Evolutionary conservation across 1,284 basidiomycete species (phyloP).

Genomic region (Vanrija sp.): DNA sequence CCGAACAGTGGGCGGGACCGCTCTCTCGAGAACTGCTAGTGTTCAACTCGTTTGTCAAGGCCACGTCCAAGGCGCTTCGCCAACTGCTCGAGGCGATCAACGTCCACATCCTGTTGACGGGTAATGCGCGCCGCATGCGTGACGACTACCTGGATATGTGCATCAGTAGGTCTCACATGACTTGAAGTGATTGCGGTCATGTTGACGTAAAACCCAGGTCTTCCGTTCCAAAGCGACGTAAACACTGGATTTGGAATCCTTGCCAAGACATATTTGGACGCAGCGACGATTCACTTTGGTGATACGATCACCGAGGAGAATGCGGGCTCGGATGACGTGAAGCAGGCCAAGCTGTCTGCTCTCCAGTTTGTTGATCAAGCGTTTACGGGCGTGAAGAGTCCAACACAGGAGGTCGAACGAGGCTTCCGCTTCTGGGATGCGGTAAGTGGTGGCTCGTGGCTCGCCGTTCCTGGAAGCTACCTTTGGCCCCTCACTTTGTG

Average conservation of each 20-base stretch:
- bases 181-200: background rate
- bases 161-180: slow-evolving; percentile 50
- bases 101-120: slow-evolving; percentile 84
- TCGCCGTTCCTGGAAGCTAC: background rate
- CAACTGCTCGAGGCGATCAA: slow-evolving; percentile 86
- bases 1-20: slow-evolving; percentile 87
- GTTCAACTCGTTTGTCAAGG: slow-evolving; percentile 95
- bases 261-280: slow-evolving; percentile 92
- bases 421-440: slow-evolving; percentile 98
- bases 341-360: slow-evolving; percentile 78
- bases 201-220: slow-evolving; percentile 29
- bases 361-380: slow-evolving; percentile 89
- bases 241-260: slow-evolving; percentile 98
- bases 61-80: slow-evolving; percentile 81
- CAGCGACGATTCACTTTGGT: slow-evolving; percentile 75
- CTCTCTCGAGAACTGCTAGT: slow-evolving; percentile 92
- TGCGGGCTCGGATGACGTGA: slow-evolving; percentile 68
- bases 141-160: slow-evolving; percentile 92
- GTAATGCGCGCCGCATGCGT: slow-evolving; percentile 75
- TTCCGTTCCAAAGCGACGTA: slow-evolving; percentile 92
- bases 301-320: slow-evolving; percentile 56
- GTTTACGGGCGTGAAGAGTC: slow-evolving; percentile 82
- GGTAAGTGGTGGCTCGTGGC: slow-evolving; percentile 56
- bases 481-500: background rate
- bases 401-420: slow-evolving; percentile 82